Base-by-base conservation (phyloP, 106 monocot species). In the Allium cepa region DNA sequence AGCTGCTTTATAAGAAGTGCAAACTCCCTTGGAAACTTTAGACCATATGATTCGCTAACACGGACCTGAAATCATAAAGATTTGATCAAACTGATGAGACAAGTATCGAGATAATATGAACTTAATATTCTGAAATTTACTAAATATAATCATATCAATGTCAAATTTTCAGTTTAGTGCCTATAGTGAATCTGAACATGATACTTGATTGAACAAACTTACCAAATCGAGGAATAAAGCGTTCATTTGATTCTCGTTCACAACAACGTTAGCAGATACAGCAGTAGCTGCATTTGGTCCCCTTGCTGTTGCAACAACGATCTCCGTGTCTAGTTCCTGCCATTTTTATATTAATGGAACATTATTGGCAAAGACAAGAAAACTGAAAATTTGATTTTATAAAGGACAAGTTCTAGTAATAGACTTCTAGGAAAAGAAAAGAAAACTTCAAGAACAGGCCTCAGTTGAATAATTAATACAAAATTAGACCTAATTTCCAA, bases 191-290 rank as follows among this genome's bases (percentile, higher is more conserved):
- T 36, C 3, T 36, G 36, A 36, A 36, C 3, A 36, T 36, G 36
- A 36, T 36, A 36, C 1, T 4, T 36, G 5, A 36, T 36, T 7
- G 47, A 60, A 63, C 16, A 28, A 72, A 12, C 77, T 75, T 75
- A 96, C 95, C 88, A 96, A 69, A 75, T 96, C 88, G 72, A 96
- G 83, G 72, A 96, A 96, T 59, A 96, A 53, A 18, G 91, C 91
- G 81, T 96, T 96, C 95, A 96, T 96, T 73, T 91, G 95, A 62
- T 83, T 81, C 56, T 96, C 91, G 60, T 96, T 86, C 15, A 88
- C 71, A 13, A 88, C 71, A 14, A 96, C 91, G 71, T 91, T 91
- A 26, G 95, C 91, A 28, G 95, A 88, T 11, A 96, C 65, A 47
- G 91, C 84, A 64, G 94, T 74, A 36, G 36, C 36, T 62, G 85